Percentiles rank a stretch among this genome's conserved stretches.
phyloP scores from a whole-genome alignment of 768 basidiomycete species.

The Candolleomyces aberdarensis region DNA sequence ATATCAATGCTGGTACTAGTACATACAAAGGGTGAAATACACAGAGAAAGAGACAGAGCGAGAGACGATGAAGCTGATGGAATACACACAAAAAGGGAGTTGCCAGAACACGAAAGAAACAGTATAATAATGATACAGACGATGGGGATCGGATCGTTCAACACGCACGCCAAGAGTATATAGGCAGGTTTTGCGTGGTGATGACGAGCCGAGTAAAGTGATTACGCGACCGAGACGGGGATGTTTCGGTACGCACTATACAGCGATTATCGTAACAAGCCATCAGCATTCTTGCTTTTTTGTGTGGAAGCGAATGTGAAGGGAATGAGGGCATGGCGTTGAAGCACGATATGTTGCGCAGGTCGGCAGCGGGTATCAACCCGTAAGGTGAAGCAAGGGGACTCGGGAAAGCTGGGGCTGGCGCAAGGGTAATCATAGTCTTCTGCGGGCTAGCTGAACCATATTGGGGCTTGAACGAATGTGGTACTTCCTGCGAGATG shows the following conservation, averaged over 20 bases:
- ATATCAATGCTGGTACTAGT: neutral
- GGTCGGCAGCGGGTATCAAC: neutral
- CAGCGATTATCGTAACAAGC: neutral
- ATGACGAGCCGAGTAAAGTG: neutral
- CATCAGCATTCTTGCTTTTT: neutral
- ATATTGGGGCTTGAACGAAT: neutral
- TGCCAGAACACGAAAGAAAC: slow-evolving; percentile 1
- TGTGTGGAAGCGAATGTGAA: neutral
- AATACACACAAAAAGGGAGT: neutral
- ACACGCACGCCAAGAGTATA: neutral
- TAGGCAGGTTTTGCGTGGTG: neutral
- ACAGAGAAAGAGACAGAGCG: neutral
- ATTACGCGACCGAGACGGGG: slow-evolving; percentile 1
- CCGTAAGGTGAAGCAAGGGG: slow-evolving; percentile 18
- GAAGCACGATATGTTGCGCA: no score
- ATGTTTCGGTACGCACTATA: neutral
- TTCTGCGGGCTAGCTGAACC: neutral
- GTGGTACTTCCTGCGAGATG: neutral
- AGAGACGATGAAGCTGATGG: neutral
- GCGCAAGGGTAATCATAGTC: no score
- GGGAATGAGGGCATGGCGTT: neutral
- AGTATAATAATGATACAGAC: neutral
- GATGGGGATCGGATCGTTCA: neutral
- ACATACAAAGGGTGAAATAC: slow-evolving; percentile 3
- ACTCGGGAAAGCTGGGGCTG: no score